Evolutionary conservation across 768 basidiomycete genomes (phyloP), one percentile per base, ranked within the genome.

Genomic region (Leccinellum albellum): DNA sequence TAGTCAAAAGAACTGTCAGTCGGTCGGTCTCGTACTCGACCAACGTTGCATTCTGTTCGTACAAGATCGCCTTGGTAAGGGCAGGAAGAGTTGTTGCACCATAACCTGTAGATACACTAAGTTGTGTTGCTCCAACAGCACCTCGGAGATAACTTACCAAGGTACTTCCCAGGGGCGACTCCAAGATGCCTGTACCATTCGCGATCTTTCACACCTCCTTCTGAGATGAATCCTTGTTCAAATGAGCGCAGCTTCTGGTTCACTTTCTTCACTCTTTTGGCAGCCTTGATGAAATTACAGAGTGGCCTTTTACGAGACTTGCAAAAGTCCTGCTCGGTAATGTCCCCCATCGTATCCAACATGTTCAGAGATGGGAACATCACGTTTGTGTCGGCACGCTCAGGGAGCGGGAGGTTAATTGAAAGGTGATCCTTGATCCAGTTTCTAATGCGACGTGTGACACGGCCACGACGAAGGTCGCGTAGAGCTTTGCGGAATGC

Each of bases 101-200:
- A 64, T 91, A 91, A 5, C 89, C 88, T 89, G 20, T 35, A 45
- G 35, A 54, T 9, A 31, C 32, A 8, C 32, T 51, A 9, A 57
- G 32, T 40, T 8, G 42, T 28, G 17, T 55, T 44, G 17, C 40
- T 12, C 53, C 29, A 47, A 31, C 55, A 12, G 10, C 26, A 10
- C 23, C n/a, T 4, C 13, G 26, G 33, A 20, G 23, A 35, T 13
- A 12, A 72, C 80, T 62, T 62, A 89, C 88, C 87, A 40, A 88
- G 83, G 84, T 87, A 87, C 70, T 90, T 86, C 37, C 92, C 93
- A 29, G 94, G 93, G 3, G 93, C 91, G 44, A 93, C 89, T 49
- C 82, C 92, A 15, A 93, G 79, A 72, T 94, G 88, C 65, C 77
- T 84, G 69, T 89, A 96, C 93, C 93, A 95, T 68, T 91, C 87